Percentiles rank a stretch among this genome's conserved stretches.
Evolutionary conservation across 108 stramenopile species (phyloP).

Genomic region (Cyclotella cryptica): DNA sequence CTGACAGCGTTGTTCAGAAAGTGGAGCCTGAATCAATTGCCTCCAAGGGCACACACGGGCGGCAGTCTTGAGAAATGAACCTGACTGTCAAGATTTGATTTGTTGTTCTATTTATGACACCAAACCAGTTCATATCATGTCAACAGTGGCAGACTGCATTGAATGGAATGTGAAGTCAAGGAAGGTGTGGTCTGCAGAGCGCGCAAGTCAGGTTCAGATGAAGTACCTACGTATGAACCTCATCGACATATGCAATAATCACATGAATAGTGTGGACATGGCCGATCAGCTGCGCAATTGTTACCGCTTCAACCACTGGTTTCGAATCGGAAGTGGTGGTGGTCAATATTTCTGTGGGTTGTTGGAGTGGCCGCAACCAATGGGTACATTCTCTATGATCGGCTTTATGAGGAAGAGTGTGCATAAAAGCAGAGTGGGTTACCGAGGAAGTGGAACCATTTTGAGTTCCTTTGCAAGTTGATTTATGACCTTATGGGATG

Average conservation of each 20-base stretch:
- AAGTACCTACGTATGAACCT: conserved; percentile 19
- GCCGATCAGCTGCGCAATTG: conserved; percentile 24
- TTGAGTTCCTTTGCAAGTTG: too few relatives aligned
- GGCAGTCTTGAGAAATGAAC: conserved; percentile 11
- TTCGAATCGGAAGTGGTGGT: conserved; percentile 3
- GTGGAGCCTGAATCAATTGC: neutral
- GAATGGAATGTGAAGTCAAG: conserved; percentile 35
- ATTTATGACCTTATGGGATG: too few relatives aligned
- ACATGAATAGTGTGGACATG: conserved; percentile 3
- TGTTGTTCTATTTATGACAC: conserved; percentile 27
- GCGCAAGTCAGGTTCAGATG: neutral
- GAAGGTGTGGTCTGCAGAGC: conserved; percentile 23
- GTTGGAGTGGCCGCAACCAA: too few relatives aligned
- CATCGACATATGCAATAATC: conserved; percentile 36
- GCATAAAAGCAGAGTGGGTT: too few relatives aligned
- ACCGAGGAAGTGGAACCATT: too few relatives aligned
- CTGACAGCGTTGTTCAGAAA: neutral
- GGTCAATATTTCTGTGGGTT: conserved; percentile 39
- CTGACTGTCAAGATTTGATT: conserved; percentile 17
- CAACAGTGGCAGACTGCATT: conserved; percentile 20
- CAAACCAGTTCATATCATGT: conserved; percentile 38
- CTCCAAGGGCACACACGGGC: conserved; percentile 2
- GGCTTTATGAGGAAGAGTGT: too few relatives aligned
- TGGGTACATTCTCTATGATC: too few relatives aligned
- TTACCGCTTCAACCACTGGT: conserved; percentile 38